A percentile compares a stretch with the other conserved stretches of the same genome.
These are phyloP conservation scores for Bipolaris cookei DNA, from an alignment of 2,329 filamentous ascomycete species.

Conservation along the genomic window DNA sequence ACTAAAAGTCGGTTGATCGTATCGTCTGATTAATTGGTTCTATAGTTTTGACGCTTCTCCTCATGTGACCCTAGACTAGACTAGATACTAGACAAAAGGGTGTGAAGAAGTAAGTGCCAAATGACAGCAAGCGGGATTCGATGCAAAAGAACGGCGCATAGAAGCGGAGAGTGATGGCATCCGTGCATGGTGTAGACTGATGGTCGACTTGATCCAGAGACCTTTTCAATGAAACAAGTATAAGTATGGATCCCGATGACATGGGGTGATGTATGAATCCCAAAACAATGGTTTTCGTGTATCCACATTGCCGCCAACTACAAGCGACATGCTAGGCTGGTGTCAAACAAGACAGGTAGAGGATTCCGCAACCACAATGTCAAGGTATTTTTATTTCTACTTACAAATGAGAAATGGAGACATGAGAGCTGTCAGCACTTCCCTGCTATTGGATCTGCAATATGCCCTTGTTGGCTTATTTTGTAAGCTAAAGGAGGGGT, in stretches of 20 bases:
- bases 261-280: not conserved
- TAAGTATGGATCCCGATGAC: not conserved
- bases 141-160: not conserved
- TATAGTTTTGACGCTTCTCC: not conserved
- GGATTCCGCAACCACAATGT: too few species aligned
- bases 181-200: not conserved
- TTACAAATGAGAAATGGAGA: not conserved
- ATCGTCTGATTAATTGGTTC: not conserved
- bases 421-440: not conserved
- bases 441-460: not conserved
- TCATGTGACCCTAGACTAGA: not conserved
- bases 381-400: not conserved
- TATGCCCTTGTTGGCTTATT: not conserved
- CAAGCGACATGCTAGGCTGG: too few species aligned
- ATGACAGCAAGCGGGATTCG: too few species aligned
- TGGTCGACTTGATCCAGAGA: not conserved
- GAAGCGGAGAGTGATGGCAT: not conserved
- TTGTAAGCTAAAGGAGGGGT: not conserved
- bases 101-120: not conserved
- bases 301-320: too few species aligned
- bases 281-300: not conserved
- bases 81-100: not conserved
- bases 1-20: too few species aligned
- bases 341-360: too few species aligned
- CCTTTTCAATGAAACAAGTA: not conserved